Base-by-base conservation (phyloP, 2,329 filamentous ascomycete species). In the Colletotrichum graminicola region DNA sequence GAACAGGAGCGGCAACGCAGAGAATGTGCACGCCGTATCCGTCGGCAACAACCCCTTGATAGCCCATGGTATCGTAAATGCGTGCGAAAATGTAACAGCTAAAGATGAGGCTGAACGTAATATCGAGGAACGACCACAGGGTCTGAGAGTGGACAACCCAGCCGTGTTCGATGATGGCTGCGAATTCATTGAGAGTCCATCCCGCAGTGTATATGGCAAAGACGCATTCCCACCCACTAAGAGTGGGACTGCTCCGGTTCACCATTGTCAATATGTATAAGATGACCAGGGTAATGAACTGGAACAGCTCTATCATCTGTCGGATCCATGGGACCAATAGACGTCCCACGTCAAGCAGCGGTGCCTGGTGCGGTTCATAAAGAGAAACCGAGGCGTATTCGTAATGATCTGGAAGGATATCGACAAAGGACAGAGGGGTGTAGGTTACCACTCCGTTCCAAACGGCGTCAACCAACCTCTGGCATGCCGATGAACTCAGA, bases 361-460 rank as follows among this genome's bases (percentile, higher is more conserved):
- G 89, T 3, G 90, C 90, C 68, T 88, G 86, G 18, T 89, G 82
- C 1, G 91, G 91, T 75, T 93, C 89, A 76, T 93, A 93, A 0
- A 93, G 82, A 2, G 90, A 90, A 47, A 93, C 91, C 0, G 90
- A 90, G 59, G 90, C 89, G 75, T 90, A 86, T 77, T 93, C 92
- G 81, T 93, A 93, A 75, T 92, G 89, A 76, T 93, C 92, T 0
- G 92, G 91, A 1, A 94, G 83, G 62, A 94, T 92, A 76, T 93
- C 91, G 76, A 93, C 87, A 73, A 92, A 92, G 0, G 89, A 88
- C 0, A 89, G 87, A 0, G 91, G 91, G 1, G 91, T 93, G 74
- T 93, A 94, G n/a, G 92, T 89, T 41, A 94, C 86, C 26, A 89
- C 84, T 1, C 92, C 92, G 18, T 87, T 84, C 74, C 93, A 92